Conservation (phyloP, 352 stramenopile species). For the Phytophthora kernoviae region DNA sequence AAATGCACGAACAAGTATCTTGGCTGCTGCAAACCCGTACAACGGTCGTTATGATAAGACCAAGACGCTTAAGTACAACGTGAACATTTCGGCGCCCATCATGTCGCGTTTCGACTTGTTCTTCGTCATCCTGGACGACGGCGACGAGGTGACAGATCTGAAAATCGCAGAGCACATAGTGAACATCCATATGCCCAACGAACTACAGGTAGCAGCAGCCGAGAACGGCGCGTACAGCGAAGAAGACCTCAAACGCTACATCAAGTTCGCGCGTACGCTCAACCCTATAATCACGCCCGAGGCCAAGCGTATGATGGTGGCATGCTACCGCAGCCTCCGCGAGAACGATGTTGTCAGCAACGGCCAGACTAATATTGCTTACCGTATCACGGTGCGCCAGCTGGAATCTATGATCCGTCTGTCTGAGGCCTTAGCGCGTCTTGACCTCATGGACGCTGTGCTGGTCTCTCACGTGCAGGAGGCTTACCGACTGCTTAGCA, state of each 20-base stretch:
- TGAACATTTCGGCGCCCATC: conserved; percentile 95
- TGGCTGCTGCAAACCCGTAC: conserved; percentile 99
- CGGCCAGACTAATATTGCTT: conserved; percentile 95
- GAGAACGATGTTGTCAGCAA: conserved; percentile 95
- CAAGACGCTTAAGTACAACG: conserved; percentile 90
- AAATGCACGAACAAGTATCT: conserved; percentile 99
- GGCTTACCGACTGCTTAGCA: conserved; percentile 96
- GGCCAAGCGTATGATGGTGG: conserved; percentile 93
- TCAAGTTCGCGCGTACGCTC: conserved; percentile 86
- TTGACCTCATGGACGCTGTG: conserved; percentile 95
- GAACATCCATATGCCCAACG: conserved; percentile 90
- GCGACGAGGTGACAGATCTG: conserved; percentile 93
- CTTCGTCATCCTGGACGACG: conserved; percentile 99
- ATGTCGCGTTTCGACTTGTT: conserved; percentile 99
- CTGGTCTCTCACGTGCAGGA: conserved; percentile 93
- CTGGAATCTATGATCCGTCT: conserved; percentile 99
- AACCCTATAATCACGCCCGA: conserved; percentile 65
- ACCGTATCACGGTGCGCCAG: conserved; percentile 99
- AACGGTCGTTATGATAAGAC: conserved; percentile 94
- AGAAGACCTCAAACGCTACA: conserved; percentile 95
- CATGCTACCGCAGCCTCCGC: conserved; percentile 97
- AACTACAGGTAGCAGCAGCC: conserved; percentile 40
- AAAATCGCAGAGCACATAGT: conserved; percentile 98
- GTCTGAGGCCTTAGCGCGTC: conserved; percentile 94
- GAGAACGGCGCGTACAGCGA: conserved; percentile 58